Evolutionary conservation across 495 filamentous ascomycete genomes (phyloP).

Genomic region (Entonaema liquescens): DNA sequence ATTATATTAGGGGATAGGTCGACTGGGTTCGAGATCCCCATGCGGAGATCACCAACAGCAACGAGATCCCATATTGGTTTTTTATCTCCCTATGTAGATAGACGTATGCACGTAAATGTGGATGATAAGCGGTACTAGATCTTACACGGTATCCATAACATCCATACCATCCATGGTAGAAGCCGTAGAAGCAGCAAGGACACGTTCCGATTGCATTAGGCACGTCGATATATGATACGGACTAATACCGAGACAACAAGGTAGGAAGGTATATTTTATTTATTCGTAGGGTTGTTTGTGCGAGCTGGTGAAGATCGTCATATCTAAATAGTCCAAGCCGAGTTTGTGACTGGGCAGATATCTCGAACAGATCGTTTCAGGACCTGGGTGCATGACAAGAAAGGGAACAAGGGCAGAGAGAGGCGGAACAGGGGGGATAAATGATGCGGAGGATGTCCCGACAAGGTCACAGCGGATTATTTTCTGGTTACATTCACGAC

Average conservation of each 20-base stretch:
- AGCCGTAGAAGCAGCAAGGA: neutral
- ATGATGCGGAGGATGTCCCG: slow-evolving; percentile 41
- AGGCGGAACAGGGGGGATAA: slow-evolving; percentile 17
- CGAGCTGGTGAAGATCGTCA: slow-evolving; percentile 27
- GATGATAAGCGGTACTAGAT: neutral
- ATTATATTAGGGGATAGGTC: slow-evolving; percentile 22
- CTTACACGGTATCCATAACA: neutral
- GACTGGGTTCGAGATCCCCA: slow-evolving; percentile 35
- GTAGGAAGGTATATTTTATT: neutral
- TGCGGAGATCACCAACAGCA: slow-evolving; percentile 24
- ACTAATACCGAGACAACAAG: slow-evolving; percentile 1
- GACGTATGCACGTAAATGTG: neutral
- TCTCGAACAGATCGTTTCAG: slow-evolving; percentile 34
- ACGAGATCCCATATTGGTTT: slow-evolving; percentile 14
- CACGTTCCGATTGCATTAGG: neutral
- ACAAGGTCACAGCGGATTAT: slow-evolving; percentile 28
- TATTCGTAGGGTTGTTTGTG: slow-evolving; percentile 9
- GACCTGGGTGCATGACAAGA: slow-evolving; percentile 13
- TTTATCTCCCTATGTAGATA: slow-evolving; percentile 1
- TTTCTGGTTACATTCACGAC: slow-evolving; percentile 30
- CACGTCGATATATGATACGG: slow-evolving; percentile 4
- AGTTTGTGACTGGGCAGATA: slow-evolving; percentile 18
- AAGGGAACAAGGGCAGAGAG: slow-evolving; percentile 5
- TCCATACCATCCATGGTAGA: neutral
- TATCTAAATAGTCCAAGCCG: slow-evolving; percentile 14